Evolutionary conservation across 2,329 filamentous ascomycete genomes (phyloP).

Genomic region (Monilinia fructicola): DNA sequence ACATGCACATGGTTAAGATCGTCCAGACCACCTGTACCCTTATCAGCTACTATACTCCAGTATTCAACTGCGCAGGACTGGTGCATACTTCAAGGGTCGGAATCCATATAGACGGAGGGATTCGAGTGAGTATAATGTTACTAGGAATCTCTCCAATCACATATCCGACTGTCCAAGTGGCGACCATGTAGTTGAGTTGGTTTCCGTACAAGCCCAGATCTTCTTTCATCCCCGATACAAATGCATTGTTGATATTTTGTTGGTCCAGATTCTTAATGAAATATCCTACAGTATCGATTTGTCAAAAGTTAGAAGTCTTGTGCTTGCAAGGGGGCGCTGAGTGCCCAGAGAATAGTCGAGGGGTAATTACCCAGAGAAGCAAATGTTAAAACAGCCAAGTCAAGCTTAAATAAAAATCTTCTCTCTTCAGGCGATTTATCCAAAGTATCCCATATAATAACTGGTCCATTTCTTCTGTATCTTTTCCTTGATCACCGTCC

Average conservation of each 20-base stretch:
- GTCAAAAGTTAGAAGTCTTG: conserved; percentile 10
- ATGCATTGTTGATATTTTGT: conserved; percentile 48
- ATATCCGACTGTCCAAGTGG: conserved; percentile 47
- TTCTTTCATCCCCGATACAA: conserved; percentile 49
- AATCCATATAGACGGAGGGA: conserved; percentile 23
- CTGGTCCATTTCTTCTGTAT: conserved; percentile 42
- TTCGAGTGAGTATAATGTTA: conserved; percentile 51
- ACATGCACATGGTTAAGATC: conserved; percentile 21
- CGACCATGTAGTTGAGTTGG: conserved; percentile 40
- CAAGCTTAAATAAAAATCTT: conserved; percentile 50
- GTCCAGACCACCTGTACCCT: conserved; percentile 17
- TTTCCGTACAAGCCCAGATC: conserved; percentile 52
- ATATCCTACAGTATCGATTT: conserved; percentile 42
- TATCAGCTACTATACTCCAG: neutral
- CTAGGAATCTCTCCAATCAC: conserved; percentile 52
- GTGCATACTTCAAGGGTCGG: conserved; percentile 15
- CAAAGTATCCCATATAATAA: conserved; percentile 48
- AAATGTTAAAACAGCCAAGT: conserved; percentile 45
- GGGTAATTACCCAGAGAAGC: conserved; percentile 20
- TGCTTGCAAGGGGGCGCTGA: neutral
- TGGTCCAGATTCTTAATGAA: conserved; percentile 52
- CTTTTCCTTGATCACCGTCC: conserved; percentile 27
- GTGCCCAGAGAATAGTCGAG: neutral
- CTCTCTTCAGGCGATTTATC: conserved; percentile 50
- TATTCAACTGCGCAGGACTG: neutral